Evolutionary conservation across 306 rosid species (phyloP), one percentile per base, ranked within the genome.

Genomic region (Pterocarpus macrocarpus): DNA sequence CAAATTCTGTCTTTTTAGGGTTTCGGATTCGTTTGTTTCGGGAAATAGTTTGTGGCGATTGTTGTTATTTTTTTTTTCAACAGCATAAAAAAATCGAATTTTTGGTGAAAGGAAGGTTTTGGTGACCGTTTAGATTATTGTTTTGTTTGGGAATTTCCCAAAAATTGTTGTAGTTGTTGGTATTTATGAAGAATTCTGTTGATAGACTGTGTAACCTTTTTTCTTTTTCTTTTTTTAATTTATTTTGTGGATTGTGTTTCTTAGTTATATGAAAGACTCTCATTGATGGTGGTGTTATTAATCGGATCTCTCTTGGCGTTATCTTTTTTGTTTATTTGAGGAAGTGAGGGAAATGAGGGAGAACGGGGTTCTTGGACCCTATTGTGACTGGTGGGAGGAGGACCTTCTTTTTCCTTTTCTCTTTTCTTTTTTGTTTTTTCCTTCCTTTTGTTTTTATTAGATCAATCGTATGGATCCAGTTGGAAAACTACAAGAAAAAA

Each of bases 1-100:
- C 6, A 4, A 41, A 80, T 83, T 76, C 1, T 69, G 22, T 0
- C 64, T 30, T 2, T 73, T 50, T 87, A 78, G 84, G 90, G 86
- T 81, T 78, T 76, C 79, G 14, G 86, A 77, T 84, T 84, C 74
- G 39, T 2, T 0, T 53, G 33, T 64, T 70, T 63, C 3, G 17
- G 39, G 8, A 13, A 64, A 2, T 67, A 5, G 33, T 8, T 36
- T 73, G 13, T 50, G 10, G 62, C 32, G 61, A 55, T n/a, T 52
- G 30, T 64, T 12, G 0, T 69, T 39, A n/a, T 0, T 39, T 5
- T 15, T 8, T 4, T 8, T 50, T 76, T 36, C 58, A 32, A 35
- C 33, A 11, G 58, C 28, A 22, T 22, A 22, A 10, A 47, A 17
- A 36, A 69, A 56, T 75, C 1, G 13, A 43, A 64, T n/a, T 75